phyloP scores from a whole-genome alignment of 257 asterid genomes.

The Nemophila menziesii region DNA sequence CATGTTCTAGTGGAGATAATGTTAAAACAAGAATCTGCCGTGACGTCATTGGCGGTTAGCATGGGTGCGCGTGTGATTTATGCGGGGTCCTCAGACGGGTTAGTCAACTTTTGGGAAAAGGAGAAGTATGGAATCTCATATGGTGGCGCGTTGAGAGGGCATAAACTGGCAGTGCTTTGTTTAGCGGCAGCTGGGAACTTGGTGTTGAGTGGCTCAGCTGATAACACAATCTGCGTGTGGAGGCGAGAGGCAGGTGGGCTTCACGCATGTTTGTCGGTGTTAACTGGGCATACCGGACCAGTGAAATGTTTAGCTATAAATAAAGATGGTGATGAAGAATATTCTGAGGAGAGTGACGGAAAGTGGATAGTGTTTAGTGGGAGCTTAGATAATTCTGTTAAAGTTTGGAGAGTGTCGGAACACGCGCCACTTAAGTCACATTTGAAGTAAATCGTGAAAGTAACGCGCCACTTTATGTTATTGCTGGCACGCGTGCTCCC shows the following conservation, averaged over 20 bases:
- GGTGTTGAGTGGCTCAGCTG: slow-evolving; percentile 86
- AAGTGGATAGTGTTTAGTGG: slow-evolving; percentile 66
- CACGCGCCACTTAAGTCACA: slow-evolving; percentile 2
- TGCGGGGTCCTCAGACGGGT: slow-evolving; percentile 82
- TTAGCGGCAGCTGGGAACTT: slow-evolving; percentile 49
- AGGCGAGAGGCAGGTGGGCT: slow-evolving; percentile 57
- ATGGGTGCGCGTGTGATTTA: slow-evolving; percentile 31
- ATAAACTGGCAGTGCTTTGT: slow-evolving; percentile 80
- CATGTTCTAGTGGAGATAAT: slow-evolving; percentile 60
- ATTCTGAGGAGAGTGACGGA: slow-evolving; percentile 12
- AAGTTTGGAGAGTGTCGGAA: slow-evolving; percentile 58
- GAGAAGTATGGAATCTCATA: slow-evolving; percentile 44
- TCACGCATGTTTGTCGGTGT: slow-evolving; percentile 52
- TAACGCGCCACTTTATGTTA: slow-evolving; percentile 1
- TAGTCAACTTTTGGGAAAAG: slow-evolving; percentile 71
- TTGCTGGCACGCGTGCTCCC: too few relatives aligned
- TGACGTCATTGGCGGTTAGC: slow-evolving; percentile 60
- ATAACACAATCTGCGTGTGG: slow-evolving; percentile 81
- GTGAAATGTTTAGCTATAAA: slow-evolving; percentile 78
- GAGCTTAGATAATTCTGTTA: slow-evolving; percentile 57
- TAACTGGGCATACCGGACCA: slow-evolving; percentile 77
- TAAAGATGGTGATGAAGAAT: slow-evolving; percentile 14
- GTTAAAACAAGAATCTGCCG: slow-evolving; percentile 51
- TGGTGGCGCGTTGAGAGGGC: slow-evolving; percentile 81
- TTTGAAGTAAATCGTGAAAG: not conserved